Evolutionary conservation across 2,329 filamentous ascomycete species (phyloP).

Genomic region (Aureobasidium sp.): DNA sequence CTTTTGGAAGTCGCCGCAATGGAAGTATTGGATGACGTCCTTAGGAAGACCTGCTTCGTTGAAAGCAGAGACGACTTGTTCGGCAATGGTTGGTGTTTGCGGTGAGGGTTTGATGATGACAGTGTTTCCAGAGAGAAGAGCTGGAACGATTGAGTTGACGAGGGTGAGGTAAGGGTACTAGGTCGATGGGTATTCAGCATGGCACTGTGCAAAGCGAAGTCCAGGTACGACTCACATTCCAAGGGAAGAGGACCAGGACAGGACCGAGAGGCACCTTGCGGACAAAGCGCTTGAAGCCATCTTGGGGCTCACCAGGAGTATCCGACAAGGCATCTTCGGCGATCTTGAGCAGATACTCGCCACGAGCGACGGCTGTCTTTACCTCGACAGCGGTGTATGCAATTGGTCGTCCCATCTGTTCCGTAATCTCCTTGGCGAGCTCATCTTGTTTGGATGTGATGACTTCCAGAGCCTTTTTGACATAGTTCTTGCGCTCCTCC

Average conservation of each 20-base stretch:
- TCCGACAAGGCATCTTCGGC: constrained; percentile 71
- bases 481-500: constrained; percentile 67
- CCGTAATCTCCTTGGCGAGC: constrained; percentile 75
- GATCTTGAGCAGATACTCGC: constrained; percentile 78
- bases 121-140: constrained; percentile 81
- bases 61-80: constrained; percentile 74
- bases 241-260: constrained; percentile 83
- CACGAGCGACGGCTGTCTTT: constrained; percentile 74
- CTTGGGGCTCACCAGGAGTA: constrained; percentile 73
- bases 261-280: constrained; percentile 82
- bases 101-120: constrained; percentile 93
- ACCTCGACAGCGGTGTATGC: constrained; percentile 79
- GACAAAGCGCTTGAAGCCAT: constrained; percentile 85
- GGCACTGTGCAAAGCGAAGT: too few relatives aligned
- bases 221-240: constrained; percentile 67
- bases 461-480: constrained; percentile 69
- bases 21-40: constrained; percentile 86
- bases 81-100: constrained; percentile 85
- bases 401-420: constrained; percentile 93
- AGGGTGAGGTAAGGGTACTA: constrained; percentile 93
- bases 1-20: constrained; percentile 69
- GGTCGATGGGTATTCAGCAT: not conserved
- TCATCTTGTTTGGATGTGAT: constrained; percentile 67
- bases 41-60: constrained; percentile 70
- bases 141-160: constrained; percentile 85